Conservation (phyloP, 176 grass and related monocot genomes). For the Oryza australiensis region DNA sequence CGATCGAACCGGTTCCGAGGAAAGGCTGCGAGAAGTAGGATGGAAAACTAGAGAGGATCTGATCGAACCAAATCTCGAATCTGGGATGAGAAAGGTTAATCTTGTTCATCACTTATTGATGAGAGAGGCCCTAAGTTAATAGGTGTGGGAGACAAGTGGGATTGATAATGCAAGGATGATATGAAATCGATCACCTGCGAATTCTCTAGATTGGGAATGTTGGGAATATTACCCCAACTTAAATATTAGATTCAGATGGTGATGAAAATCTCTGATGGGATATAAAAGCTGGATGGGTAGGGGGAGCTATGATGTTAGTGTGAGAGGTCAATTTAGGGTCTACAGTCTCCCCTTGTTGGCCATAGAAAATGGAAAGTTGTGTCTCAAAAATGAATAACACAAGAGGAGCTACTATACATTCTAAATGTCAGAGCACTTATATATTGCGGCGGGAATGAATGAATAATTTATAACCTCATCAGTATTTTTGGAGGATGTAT, state of each 20-base stretch:
- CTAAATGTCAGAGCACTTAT: not conserved
- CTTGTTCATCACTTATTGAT: not conserved
- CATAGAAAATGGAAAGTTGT: not conserved
- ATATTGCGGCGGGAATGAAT: no score
- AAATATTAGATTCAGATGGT: constrained; percentile 1
- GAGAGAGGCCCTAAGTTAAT: not conserved
- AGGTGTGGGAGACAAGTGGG: not conserved
- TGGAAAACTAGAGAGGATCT: constrained; percentile 23
- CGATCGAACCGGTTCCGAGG: constrained; percentile 27
- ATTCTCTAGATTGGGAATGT: constrained; percentile 42
- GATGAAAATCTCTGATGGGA: constrained; percentile 39
- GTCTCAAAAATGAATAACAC: not conserved
- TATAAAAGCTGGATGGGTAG: constrained; percentile 17
- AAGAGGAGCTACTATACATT: not conserved
- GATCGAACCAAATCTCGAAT: constrained; percentile 41
- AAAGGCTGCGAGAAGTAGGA: not conserved
- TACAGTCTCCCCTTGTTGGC: constrained; percentile 4
- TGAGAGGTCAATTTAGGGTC: constrained; percentile 36
- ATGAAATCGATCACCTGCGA: constrained; percentile 4
- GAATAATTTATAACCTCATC: not conserved
- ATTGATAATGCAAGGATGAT: constrained; percentile 30
- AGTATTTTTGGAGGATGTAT: not conserved
- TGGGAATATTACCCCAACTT: constrained; percentile 37
- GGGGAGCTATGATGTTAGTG: not conserved
- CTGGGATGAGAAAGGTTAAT: constrained; percentile 2